Percentiles rank a stretch among this genome's conserved stretches.
phyloP scores from a whole-genome alignment of 73 alveolate species.

The Symbiodinium natans region DNA sequence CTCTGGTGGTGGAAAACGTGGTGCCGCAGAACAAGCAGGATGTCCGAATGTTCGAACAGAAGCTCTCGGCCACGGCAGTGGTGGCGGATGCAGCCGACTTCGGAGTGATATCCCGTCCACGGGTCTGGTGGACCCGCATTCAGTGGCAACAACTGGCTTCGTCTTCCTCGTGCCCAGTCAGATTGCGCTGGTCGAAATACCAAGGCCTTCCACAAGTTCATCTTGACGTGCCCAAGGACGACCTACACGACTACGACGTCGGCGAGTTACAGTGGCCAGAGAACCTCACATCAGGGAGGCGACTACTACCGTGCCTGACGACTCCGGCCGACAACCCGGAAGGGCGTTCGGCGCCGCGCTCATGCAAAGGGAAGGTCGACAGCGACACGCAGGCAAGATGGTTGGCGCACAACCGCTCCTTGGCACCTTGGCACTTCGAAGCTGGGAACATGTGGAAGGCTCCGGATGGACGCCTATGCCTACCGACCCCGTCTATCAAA shows the following conservation, averaged over 20 bases:
- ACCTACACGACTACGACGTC: no score
- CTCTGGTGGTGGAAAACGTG: neutral
- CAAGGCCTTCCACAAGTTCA: neutral
- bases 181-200: neutral
- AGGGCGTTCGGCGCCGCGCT: conserved; percentile 7
- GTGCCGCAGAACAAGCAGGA: neutral
- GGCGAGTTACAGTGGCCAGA: neutral
- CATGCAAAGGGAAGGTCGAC: neutral
- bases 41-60: neutral
- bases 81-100: neutral
- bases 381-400: neutral
- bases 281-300: no score
- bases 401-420: neutral
- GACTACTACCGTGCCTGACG: no score
- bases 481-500: neutral
- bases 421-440: conserved; percentile 15
- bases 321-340: neutral
- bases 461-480: neutral
- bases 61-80: neutral
- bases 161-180: neutral
- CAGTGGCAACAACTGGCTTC: neutral
- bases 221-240: neutral
- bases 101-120: neutral
- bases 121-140: conserved; percentile 2
- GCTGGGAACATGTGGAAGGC: neutral